Percentiles rank a stretch among this genome's conserved stretches.
Evolutionary conservation across 208 protist species (phyloP).

Genomic region (Angomonas desouzai): DNA sequence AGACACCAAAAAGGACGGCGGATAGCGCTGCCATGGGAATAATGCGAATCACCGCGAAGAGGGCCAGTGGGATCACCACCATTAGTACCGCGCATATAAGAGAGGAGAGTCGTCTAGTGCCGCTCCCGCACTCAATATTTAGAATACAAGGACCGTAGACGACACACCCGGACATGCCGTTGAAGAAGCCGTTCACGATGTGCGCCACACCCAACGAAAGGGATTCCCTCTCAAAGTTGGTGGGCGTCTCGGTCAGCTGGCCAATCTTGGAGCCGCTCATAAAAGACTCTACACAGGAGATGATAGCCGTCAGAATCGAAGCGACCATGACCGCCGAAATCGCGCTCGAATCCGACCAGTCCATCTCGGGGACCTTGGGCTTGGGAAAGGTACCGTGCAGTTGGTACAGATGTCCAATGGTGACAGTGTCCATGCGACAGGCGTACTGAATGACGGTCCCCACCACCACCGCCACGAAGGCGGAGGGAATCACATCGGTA

Average conservation of each 20-base stretch:
- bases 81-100: conserved; percentile 53
- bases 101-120: conserved; percentile 35
- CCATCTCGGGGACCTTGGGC: conserved; percentile 34
- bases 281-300: conserved; percentile 47
- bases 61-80: conserved; percentile 40
- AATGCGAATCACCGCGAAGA: conserved; percentile 42
- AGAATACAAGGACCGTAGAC: conserved; percentile 49
- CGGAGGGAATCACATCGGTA: conserved; percentile 38
- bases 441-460: conserved; percentile 55
- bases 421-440: conserved; percentile 44
- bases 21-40: conserved; percentile 50
- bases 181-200: conserved; percentile 58
- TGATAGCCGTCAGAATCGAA: conserved; percentile 36
- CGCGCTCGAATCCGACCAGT: conserved; percentile 23
- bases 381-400: conserved; percentile 35
- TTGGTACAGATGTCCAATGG: conserved; percentile 46
- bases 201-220: conserved; percentile 37
- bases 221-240: conserved; percentile 52
- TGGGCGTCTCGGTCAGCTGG: conserved; percentile 48
- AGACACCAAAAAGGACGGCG: conserved; percentile 44
- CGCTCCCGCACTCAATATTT: conserved; percentile 47
- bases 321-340: conserved; percentile 41
- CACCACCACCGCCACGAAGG: conserved; percentile 43
- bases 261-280: conserved; percentile 52
- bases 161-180: conserved; percentile 47